A percentile compares a stretch with the other conserved stretches of the same genome.
These are phyloP conservation scores for Blastobotrys arbuscula DNA, from an alignment of 1,139 yeast species.

Conservation along the genomic window DNA sequence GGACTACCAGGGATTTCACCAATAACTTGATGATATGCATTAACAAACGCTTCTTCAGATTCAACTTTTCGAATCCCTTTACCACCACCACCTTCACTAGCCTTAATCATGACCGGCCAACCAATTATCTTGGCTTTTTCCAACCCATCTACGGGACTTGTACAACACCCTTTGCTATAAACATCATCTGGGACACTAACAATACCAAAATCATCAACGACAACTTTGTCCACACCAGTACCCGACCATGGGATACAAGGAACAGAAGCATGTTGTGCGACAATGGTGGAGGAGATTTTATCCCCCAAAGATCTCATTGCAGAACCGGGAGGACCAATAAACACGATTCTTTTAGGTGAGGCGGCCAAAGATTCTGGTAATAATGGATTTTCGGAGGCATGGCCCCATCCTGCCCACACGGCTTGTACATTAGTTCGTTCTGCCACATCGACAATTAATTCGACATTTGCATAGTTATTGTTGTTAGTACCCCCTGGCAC, in stretches of 20 bases:
- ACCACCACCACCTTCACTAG: conserved; percentile 99
- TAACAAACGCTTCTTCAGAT: conserved; percentile 59
- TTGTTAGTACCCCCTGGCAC: conserved; percentile 99
- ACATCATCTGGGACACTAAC: conserved; percentile 84
- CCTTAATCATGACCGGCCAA: conserved; percentile 94
- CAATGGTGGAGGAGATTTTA: conserved; percentile 93
- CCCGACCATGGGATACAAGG: conserved; percentile 99
- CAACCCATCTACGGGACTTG: conserved; percentile 82
- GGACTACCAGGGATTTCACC: conserved; percentile 97
- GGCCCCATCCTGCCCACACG: conserved; percentile 99
- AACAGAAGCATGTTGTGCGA: conserved; percentile 95
- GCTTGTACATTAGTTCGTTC: conserved; percentile 96
- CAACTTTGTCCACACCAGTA: conserved; percentile 84
- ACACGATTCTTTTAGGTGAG: conserved; percentile 79
- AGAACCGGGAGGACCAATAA: conserved; percentile 97
- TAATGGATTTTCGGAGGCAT: conserved; percentile 94
- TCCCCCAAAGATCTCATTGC: conserved; percentile 99
- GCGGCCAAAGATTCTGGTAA: conserved; percentile 91
- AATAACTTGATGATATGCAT: conserved; percentile 80
- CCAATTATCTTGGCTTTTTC: conserved; percentile 79
- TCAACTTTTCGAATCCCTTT: conserved; percentile 95
- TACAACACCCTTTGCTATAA: conserved; percentile 83
- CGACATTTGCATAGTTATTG: conserved; percentile 97
- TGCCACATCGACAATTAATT: conserved; percentile 91
- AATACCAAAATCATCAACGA: conserved; percentile 57